phyloP scores from a whole-genome alignment of 2,329 filamentous ascomycete species.

The Dactylellina leptospora region DNA sequence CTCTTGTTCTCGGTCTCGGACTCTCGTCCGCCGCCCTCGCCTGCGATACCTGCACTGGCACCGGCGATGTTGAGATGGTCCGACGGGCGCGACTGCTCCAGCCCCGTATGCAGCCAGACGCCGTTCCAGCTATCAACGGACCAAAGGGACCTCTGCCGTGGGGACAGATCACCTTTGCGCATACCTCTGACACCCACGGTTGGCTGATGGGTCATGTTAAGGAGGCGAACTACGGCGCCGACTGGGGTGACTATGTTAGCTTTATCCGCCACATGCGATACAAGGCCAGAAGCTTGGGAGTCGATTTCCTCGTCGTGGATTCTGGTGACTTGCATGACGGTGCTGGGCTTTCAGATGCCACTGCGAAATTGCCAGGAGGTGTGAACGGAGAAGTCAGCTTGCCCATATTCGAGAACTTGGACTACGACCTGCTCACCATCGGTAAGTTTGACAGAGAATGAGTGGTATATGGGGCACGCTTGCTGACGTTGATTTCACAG shows the following conservation, averaged over 20 bases:
- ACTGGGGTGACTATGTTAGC: slow-evolving; percentile 98
- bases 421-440: slow-evolving; percentile 67
- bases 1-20: slow-evolving; percentile 43
- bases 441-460: slow-evolving; percentile 55
- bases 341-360: slow-evolving; percentile 70
- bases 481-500: slow-evolving; percentile 17
- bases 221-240: slow-evolving; percentile 92
- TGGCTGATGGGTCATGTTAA: slow-evolving; percentile 94
- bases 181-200: slow-evolving; percentile 60
- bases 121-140: slow-evolving; percentile 24
- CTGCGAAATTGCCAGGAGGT: slow-evolving; percentile 57
- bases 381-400: slow-evolving; percentile 60
- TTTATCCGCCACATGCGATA: slow-evolving; percentile 84
- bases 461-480: not conserved
- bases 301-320: slow-evolving; percentile 90
- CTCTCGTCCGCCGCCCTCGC: slow-evolving; percentile 42
- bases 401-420: slow-evolving; percentile 63
- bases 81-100: slow-evolving; percentile 43
- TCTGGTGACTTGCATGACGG: slow-evolving; percentile 76
- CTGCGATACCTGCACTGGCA: slow-evolving; percentile 47
- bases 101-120: slow-evolving; percentile 51
- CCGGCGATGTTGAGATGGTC: slow-evolving; percentile 48
- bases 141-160: slow-evolving; percentile 49
- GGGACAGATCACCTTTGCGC: slow-evolving; percentile 47
- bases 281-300: slow-evolving; percentile 78